These are phyloP conservation scores for Cyclocybe cylindracea DNA, from an alignment of 768 basidiomycete genomes.

Conservation along the genomic window DNA sequence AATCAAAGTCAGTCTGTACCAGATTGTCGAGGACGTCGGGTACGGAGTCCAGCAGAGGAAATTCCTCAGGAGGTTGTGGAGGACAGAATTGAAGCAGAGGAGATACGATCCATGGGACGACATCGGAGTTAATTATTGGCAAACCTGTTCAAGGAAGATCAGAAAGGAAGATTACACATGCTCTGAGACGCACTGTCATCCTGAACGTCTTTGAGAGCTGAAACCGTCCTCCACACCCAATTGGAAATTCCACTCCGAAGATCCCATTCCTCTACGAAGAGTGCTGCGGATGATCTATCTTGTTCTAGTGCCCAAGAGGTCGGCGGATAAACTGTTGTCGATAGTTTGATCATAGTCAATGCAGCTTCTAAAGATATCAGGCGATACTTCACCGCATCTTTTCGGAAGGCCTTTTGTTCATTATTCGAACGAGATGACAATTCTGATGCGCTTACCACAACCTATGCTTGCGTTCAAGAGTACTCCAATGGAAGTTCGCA, in stretches of 20 bases:
- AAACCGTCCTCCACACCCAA: conserved; percentile 80
- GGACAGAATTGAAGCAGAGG: conserved; percentile 63
- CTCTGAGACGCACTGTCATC: conserved; percentile 57
- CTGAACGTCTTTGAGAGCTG: conserved; percentile 70
- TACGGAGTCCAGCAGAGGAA: conserved; percentile 38
- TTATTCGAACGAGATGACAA: neutral
- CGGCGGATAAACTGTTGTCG: conserved; percentile 71
- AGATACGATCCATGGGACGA: conserved; percentile 62
- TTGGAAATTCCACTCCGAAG: conserved; percentile 64
- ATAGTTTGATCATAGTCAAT: conserved; percentile 66
- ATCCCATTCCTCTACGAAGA: conserved; percentile 61
- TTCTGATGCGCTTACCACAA: conserved; percentile 52
- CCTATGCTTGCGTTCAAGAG: conserved; percentile 78
- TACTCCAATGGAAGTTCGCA: conserved; percentile 78
- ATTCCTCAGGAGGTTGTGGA: conserved; percentile 41
- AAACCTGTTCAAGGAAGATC: conserved; percentile 36
- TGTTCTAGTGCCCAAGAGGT: conserved; percentile 54
- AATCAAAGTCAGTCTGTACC: conserved; percentile 67
- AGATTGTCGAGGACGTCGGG: conserved; percentile 46
- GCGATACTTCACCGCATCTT: conserved; percentile 72
- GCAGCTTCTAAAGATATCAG: conserved; percentile 72
- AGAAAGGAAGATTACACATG: neutral
- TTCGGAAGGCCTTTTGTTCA: conserved; percentile 2
- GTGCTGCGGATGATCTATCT: conserved; percentile 16
- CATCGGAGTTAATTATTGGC: conserved; percentile 60